These are phyloP conservation scores for Ophiostoma ips DNA, from an alignment of 2,329 filamentous ascomycete genomes.

Conservation along the genomic window DNA sequence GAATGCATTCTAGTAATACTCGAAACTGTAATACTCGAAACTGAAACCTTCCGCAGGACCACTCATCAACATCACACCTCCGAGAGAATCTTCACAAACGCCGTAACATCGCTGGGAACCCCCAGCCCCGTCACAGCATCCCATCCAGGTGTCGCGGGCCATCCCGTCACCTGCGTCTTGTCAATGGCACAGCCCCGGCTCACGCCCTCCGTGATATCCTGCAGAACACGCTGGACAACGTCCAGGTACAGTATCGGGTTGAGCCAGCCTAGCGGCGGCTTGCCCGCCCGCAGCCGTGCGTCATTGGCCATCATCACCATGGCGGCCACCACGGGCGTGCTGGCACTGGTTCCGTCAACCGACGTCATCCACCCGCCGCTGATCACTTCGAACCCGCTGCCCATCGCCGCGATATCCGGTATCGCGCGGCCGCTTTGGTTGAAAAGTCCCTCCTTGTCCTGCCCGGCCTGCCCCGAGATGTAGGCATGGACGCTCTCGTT, in stretches of 20 bases:
- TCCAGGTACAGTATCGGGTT: conserved; percentile 34
- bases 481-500: conserved; percentile 26
- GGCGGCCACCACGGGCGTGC: conserved; percentile 39
- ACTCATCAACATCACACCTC: too few species aligned
- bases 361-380: conserved; percentile 17
- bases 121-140: conserved; percentile 38
- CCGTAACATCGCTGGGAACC: conserved; percentile 28
- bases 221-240: conserved; percentile 23
- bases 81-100: not conserved
- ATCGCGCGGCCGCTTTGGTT: conserved; percentile 32
- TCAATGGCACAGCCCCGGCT: conserved; percentile 27
- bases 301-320: conserved; percentile 43
- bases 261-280: conserved; percentile 37
- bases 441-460: conserved; percentile 23
- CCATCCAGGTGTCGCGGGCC: conserved; percentile 31
- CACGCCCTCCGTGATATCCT: conserved; percentile 28
- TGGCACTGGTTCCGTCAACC: conserved; percentile 34
- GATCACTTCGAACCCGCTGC: conserved; percentile 38
- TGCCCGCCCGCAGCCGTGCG: conserved; percentile 32
- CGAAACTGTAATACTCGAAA: too few species aligned
- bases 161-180: conserved; percentile 25
- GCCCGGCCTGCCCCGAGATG: conserved; percentile 21
- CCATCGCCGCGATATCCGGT: conserved; percentile 40
- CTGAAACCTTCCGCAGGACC: too few species aligned
- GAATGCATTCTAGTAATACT: too few species aligned